Evolutionary conservation across 2,329 filamentous ascomycete genomes (phyloP).

Genomic region (Hirsutella thompsonii): DNA sequence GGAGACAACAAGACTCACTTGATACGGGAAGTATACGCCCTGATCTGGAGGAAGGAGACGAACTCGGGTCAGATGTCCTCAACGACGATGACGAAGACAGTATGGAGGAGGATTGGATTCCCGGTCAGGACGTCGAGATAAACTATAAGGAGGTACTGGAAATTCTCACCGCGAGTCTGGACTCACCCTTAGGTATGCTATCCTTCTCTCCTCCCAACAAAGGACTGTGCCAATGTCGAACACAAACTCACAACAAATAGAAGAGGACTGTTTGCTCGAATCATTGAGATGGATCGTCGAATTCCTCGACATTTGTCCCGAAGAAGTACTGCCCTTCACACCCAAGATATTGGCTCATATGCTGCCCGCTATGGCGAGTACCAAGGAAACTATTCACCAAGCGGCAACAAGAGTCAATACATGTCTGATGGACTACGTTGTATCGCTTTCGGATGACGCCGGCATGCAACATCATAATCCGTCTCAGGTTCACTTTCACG

Average conservation of each 20-base stretch:
- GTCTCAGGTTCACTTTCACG: conserved; percentile 14
- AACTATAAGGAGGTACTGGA: conserved; percentile 86
- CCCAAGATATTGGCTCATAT: conserved; percentile 86
- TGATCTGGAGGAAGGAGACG: conserved; percentile 46
- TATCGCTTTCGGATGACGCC: conserved; percentile 68
- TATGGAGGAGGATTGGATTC: conserved; percentile 88
- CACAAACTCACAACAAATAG: conserved; percentile 24
- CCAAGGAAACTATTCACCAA: conserved; percentile 76
- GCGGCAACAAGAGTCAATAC: conserved; percentile 83
- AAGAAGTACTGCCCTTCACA: conserved; percentile 90
- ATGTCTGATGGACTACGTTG: conserved; percentile 86
- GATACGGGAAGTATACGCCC: conserved; percentile 51
- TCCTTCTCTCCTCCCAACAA: neutral
- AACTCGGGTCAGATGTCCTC: conserved; percentile 43
- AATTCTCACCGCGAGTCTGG: conserved; percentile 80
- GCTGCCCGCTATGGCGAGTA: conserved; percentile 85
- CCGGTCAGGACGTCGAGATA: conserved; percentile 90
- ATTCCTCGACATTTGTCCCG: conserved; percentile 93
- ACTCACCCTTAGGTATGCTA: conserved; percentile 59
- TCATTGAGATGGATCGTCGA: conserved; percentile 90
- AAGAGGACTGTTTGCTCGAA: conserved; percentile 85
- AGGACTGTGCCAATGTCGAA: neutral
- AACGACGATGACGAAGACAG: conserved; percentile 47
- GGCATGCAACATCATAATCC: conserved; percentile 13
- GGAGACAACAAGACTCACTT: conserved; percentile 56